Percentiles rank a stretch among this genome's conserved stretches.
Conservation (phyloP, 352 stramenopile genomes). For the Pythium volutum region DNA sequence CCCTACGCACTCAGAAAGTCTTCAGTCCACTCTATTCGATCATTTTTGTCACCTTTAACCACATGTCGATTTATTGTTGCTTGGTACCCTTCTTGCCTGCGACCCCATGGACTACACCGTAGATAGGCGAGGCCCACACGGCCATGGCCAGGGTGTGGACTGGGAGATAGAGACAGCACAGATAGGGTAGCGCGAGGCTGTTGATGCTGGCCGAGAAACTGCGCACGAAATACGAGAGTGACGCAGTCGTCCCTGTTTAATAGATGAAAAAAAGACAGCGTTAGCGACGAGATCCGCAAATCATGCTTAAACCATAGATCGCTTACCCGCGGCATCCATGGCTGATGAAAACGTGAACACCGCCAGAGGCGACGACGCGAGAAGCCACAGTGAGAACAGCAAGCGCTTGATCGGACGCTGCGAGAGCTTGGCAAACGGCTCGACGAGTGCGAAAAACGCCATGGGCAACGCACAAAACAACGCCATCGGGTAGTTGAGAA, state of each 20-base stretch:
- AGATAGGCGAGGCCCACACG: constrained; percentile 38
- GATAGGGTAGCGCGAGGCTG: constrained; percentile 59
- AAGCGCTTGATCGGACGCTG: constrained; percentile 16
- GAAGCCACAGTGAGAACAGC: constrained; percentile 40
- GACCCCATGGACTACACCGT: background rate
- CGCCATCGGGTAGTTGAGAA: constrained; percentile 83
- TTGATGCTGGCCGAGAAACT: constrained; percentile 54
- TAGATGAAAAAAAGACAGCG: background rate
- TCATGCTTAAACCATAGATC: constrained; percentile 1
- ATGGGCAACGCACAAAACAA: constrained; percentile 63
- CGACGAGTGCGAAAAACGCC: constrained; percentile 56
- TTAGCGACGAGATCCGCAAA: background rate
- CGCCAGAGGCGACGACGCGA: constrained; percentile 47
- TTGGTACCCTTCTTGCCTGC: background rate
- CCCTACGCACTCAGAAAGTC: no score
- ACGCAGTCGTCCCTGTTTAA: constrained; percentile 24
- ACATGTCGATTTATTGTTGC: background rate
- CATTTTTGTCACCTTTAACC: background rate
- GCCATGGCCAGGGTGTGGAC: constrained; percentile 62
- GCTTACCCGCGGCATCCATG: constrained; percentile 27
- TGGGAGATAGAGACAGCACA: constrained; percentile 64
- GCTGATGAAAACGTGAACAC: constrained; percentile 30
- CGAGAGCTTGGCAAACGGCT: constrained; percentile 22
- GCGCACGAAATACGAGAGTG: constrained; percentile 36
- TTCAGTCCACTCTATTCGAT: background rate